Base-by-base conservation (phyloP, 2,329 filamentous ascomycete species). In the Coleophoma cylindrospora region DNA sequence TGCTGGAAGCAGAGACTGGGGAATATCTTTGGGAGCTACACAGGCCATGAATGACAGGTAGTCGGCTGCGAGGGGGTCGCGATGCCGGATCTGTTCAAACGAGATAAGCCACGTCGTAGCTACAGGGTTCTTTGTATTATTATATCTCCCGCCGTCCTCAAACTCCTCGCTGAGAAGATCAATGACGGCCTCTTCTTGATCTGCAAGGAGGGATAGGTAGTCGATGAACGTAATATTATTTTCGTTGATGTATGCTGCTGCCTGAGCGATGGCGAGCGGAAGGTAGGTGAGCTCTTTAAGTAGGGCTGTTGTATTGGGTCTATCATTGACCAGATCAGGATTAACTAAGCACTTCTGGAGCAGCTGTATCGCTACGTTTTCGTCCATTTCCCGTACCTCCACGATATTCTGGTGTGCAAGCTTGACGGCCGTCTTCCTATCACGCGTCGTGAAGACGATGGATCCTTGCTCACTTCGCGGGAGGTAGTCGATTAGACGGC, bases 51-150 rank as follows among this genome's bases (percentile, higher is more conserved):
- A 49, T 3, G 46, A 49, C 10, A 52, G 22, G 43, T 43, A 47
- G 2, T 53, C 48, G 6, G 48, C 40, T 8, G 51, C 51, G 2
- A 50, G 38, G 8, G 43, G 40, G 34, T 51, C 15, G 13, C 19
- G 38, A 15, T 33, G 13, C 19, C 41, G 43, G 17, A 53, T 53
- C 36, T 53, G 51, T 8, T 53, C 22, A 38, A 53, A 48, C 8
- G 51, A 53, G 15, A 53, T 48, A 2, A 51, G 44, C 51, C 48
- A 53, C 6, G 51, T 53, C 2, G 43, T 50, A 27, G 48, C 48
- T 14, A 45, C 22, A 7, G 48, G 40, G 27, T 50, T 50, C 12
- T 50, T 50, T 17, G n/a, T 17, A 8, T 40, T 19, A 3, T 11
- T 2, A 17, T 53, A 47, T 48, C 51, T 41, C 12, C 43, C 15